Conservation (phyloP, 305 asterid genomes). For the Ajuga reptans region DNA sequence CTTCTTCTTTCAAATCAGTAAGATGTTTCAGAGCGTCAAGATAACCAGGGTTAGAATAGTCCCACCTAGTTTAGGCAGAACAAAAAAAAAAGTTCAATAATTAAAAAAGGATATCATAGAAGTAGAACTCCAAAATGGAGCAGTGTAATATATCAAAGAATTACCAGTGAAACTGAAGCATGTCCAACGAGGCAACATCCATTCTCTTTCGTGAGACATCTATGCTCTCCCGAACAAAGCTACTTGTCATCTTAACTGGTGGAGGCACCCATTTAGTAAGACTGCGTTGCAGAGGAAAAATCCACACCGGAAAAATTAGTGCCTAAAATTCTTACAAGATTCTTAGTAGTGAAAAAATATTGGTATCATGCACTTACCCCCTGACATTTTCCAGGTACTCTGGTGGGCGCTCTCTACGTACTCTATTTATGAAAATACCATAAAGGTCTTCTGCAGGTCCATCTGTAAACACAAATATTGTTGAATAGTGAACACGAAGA, state of each 20-base stretch:
- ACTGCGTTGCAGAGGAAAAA: conserved; percentile 34
- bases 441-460: conserved; percentile 99
- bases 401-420: conserved; percentile 92
- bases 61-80: conserved; percentile 69
- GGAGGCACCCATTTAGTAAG: conserved; percentile 99
- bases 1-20: conserved; percentile 90
- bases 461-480: conserved; percentile 36
- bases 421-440: conserved; percentile 81
- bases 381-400: conserved; percentile 76
- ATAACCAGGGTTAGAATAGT: conserved; percentile 79
- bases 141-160: background rate
- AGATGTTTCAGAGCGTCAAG: conserved; percentile 95
- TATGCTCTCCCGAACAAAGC: conserved; percentile 66
- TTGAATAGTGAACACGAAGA: conserved; percentile 3
- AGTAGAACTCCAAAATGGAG: background rate
- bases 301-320: background rate
- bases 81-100: background rate
- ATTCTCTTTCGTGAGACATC: conserved; percentile 73
- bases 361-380: conserved; percentile 45
- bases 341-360: background rate
- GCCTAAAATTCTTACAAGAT: background rate
- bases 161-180: conserved; percentile 99
- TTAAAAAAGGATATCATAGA: background rate
- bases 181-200: conserved; percentile 83
- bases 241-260: conserved; percentile 91